Evolutionary conservation across 2,329 filamentous ascomycete species (phyloP).

Genomic region (Anthostomella pinea): DNA sequence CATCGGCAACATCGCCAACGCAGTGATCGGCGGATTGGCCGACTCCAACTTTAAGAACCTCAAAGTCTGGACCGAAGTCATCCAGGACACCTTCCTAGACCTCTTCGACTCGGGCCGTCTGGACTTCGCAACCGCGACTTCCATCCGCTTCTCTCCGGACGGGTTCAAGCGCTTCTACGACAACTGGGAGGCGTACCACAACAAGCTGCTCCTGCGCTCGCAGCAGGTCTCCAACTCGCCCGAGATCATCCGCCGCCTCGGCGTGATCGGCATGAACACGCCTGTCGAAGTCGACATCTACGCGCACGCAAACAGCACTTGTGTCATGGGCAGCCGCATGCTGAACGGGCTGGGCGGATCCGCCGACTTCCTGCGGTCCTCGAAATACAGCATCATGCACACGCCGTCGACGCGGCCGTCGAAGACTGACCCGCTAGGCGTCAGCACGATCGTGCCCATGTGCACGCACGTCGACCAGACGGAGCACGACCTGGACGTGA

Average conservation of each 20-base stretch:
- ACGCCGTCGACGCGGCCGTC: constrained; percentile 77
- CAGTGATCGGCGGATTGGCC: constrained; percentile 79
- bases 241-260: constrained; percentile 83
- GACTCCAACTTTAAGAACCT: constrained; percentile 82
- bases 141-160: constrained; percentile 85
- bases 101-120: constrained; percentile 85
- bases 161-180: constrained; percentile 91
- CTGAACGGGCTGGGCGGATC: constrained; percentile 71
- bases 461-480: constrained; percentile 91
- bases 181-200: constrained; percentile 74
- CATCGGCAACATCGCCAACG: constrained; percentile 92
- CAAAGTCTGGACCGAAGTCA: constrained; percentile 90
- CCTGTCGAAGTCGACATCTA: constrained; percentile 94
- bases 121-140: constrained; percentile 87
- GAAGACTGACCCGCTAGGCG: constrained; percentile 78
- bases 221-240: constrained; percentile 87
- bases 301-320: constrained; percentile 87
- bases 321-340: constrained; percentile 83
- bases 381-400: constrained; percentile 90
- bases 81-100: constrained; percentile 90
- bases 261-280: constrained; percentile 93
- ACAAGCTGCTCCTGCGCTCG: constrained; percentile 81
- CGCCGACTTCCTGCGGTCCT: constrained; percentile 67
- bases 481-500: constrained; percentile 86
- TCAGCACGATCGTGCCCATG: constrained; percentile 90